phyloP scores from a whole-genome alignment of 1,284 basidiomycete genomes.

The Apiotrichum domesticum region DNA sequence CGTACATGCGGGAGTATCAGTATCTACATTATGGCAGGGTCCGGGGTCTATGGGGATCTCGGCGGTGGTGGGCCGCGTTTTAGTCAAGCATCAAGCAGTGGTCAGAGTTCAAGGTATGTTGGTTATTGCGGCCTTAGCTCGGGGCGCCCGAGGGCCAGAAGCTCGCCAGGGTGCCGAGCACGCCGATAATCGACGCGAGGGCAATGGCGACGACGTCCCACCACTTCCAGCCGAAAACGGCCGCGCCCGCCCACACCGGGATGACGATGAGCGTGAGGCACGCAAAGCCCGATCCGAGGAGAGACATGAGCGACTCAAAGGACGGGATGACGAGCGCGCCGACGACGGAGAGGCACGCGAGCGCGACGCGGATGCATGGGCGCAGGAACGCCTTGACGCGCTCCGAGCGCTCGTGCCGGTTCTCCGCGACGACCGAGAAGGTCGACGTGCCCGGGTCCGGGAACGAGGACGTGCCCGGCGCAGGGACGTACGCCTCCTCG shows the following conservation, averaged over 20 bases:
- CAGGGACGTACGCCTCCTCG: constrained; percentile 1
- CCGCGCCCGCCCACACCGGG: constrained; percentile 59
- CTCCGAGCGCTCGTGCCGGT: constrained; percentile 28
- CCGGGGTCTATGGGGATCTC: too few species aligned
- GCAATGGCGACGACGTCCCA: constrained; percentile 56
- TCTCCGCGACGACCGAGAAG: constrained; percentile 54
- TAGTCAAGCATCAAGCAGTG: too few species aligned
- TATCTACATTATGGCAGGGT: too few species aligned
- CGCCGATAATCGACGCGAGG: constrained; percentile 57
- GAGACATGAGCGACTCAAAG: constrained; percentile 80
- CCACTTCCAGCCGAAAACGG: constrained; percentile 49
- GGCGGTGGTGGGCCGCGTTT: too few species aligned
- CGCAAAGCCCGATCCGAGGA: constrained; percentile 75
- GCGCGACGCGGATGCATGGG: constrained; percentile 56
- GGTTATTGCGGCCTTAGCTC: too few species aligned
- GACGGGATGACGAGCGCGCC: constrained; percentile 75
- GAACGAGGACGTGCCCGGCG: constrained; percentile 49
- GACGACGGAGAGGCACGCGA: constrained; percentile 59
- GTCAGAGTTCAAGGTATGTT: too few species aligned
- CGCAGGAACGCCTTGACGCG: constrained; percentile 51
- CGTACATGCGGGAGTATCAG: too few species aligned
- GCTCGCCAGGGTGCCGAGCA: constrained; percentile 59
- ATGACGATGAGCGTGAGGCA: constrained; percentile 75
- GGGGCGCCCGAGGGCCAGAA: constrained; percentile 12
- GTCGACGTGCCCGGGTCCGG: constrained; percentile 8